phyloP scores from a whole-genome alignment of 2,329 filamentous ascomycete species.

The Fonsecaea nubica region DNA sequence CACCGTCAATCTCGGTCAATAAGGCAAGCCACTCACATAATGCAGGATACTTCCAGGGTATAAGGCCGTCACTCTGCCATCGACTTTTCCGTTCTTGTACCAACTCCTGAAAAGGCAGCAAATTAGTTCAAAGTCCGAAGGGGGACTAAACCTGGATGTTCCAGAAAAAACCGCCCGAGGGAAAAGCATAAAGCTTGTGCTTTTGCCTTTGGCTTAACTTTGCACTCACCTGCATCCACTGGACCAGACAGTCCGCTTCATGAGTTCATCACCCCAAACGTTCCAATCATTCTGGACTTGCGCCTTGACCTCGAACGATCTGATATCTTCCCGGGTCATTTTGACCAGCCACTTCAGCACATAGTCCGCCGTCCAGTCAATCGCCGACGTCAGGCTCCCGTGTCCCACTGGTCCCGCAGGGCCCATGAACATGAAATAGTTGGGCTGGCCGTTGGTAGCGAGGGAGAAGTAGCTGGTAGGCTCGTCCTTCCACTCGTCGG shows the following conservation, averaged over 20 bases:
- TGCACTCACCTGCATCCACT: constrained; percentile 25
- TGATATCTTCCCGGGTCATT: constrained; percentile 51
- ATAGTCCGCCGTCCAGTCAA: constrained; percentile 51
- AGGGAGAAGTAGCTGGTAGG: constrained; percentile 43
- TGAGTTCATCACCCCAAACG: constrained; percentile 57
- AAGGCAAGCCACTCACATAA: constrained; percentile 19
- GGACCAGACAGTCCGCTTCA: constrained; percentile 45
- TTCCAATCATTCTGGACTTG: constrained; percentile 58
- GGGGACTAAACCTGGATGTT: no score
- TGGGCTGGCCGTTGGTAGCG: constrained; percentile 42
- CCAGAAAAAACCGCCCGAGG: no score
- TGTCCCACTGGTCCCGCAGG: constrained; percentile 22
- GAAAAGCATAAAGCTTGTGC: no score
- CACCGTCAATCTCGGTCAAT: no score
- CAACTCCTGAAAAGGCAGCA: constrained; percentile 48
- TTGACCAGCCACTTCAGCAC: constrained; percentile 56
- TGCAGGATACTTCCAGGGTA: constrained; percentile 50
- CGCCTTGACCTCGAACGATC: constrained; percentile 46
- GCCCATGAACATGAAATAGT: constrained; percentile 43
- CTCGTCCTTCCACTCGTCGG: constrained; percentile 40
- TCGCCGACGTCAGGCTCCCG: constrained; percentile 21
- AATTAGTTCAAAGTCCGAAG: no score
- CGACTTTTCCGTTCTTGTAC: constrained; percentile 57
- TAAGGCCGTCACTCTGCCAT: constrained; percentile 56
- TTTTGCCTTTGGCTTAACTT: no score